These are phyloP conservation scores for Ogataea pignaliae DNA, from an alignment of 805 yeast genomes.

Conservation along the genomic window DNA sequence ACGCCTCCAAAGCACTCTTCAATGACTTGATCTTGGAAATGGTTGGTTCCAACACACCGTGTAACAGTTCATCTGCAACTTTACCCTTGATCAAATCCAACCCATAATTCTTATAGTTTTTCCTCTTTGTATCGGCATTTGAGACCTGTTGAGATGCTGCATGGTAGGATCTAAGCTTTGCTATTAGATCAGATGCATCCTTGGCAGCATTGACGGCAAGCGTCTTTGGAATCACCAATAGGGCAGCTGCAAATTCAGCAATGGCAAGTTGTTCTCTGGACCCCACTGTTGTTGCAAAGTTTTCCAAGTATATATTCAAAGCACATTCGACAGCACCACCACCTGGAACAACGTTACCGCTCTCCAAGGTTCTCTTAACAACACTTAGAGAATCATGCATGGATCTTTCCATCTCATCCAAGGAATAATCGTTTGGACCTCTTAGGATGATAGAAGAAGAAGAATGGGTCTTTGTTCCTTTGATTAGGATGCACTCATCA, in stretches of 20 bases:
- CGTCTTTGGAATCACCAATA: constrained; percentile 92
- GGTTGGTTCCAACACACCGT: constrained; percentile 95
- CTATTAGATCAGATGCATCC: constrained; percentile 90
- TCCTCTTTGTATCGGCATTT: constrained; percentile 78
- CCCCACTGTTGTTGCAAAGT: constrained; percentile 96
- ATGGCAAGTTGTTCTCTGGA: constrained; percentile 97
- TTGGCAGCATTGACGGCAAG: constrained; percentile 96
- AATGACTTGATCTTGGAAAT: constrained; percentile 87
- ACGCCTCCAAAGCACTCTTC: constrained; percentile 96
- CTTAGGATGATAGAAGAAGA: constrained; percentile 88
- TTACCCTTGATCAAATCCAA: constrained; percentile 88
- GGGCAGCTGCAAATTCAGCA: constrained; percentile 91
- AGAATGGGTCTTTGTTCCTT: constrained; percentile 87
- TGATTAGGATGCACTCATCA: constrained; percentile 91
- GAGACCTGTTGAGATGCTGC: constrained; percentile 89
- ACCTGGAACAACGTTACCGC: constrained; percentile 94
- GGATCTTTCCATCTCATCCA: constrained; percentile 98
- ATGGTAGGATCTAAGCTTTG: constrained; percentile 93
- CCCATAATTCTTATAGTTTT: constrained; percentile 86
- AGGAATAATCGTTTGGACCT: constrained; percentile 91
- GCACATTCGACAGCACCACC: constrained; percentile 99
- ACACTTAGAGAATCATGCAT: constrained; percentile 91
- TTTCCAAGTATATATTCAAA: constrained; percentile 87
- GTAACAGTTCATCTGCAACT: constrained; percentile 75
- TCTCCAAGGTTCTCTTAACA: constrained; percentile 91